Conservation (phyloP, 768 basidiomycete species). For the Suillus americanus region DNA sequence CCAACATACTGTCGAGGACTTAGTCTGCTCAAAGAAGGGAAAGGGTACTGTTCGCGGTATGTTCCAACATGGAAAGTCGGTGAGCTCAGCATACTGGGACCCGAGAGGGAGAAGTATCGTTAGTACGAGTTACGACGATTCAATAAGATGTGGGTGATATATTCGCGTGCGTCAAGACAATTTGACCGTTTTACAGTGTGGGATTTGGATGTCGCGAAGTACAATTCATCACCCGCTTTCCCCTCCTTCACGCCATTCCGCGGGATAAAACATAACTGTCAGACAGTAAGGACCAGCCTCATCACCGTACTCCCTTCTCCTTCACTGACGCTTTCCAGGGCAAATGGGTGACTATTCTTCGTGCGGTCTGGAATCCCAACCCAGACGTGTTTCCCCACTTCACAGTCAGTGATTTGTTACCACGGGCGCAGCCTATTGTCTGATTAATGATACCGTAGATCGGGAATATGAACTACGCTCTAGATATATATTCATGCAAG, state of each 20-base stretch:
- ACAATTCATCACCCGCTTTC: constrained; percentile 50
- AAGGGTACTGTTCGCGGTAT: constrained; percentile 58
- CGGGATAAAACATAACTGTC: constrained; percentile 70
- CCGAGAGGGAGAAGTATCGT: constrained; percentile 75
- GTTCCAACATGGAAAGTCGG: constrained; percentile 72
- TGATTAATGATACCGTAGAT: constrained; percentile 41
- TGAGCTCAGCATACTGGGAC: constrained; percentile 86
- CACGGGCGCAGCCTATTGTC: neutral
- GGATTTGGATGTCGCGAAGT: constrained; percentile 58
- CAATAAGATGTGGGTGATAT: constrained; percentile 56
- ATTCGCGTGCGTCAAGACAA: neutral
- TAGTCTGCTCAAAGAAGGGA: constrained; percentile 51
- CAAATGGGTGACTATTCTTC: constrained; percentile 76
- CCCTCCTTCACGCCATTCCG: constrained; percentile 63
- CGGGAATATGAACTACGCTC: constrained; percentile 75
- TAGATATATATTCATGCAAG: constrained; percentile 75
- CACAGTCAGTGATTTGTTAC: constrained; percentile 47
- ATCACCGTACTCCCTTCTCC: neutral
- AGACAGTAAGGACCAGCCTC: constrained; percentile 55
- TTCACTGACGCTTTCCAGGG: constrained; percentile 46
- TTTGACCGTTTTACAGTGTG: constrained; percentile 54
- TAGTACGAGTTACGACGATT: constrained; percentile 85
- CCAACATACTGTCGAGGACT: constrained; percentile 46
- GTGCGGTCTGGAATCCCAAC: constrained; percentile 78
- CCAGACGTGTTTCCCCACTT: constrained; percentile 82